phyloP scores from a whole-genome alignment of 352 stramenopile genomes.

The Phytophthora meadii region DNA sequence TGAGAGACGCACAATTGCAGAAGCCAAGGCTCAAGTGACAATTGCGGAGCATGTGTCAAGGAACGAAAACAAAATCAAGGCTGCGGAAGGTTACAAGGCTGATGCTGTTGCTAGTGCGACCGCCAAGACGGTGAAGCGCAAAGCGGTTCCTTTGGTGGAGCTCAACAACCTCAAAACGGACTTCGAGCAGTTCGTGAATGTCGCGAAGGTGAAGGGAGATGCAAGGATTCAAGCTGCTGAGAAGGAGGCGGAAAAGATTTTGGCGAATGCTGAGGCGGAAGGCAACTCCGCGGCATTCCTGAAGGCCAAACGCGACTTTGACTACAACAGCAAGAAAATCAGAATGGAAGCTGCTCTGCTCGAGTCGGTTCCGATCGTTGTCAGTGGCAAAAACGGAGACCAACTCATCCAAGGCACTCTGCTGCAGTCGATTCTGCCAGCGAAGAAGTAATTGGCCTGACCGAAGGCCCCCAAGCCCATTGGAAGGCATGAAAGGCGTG shows the following conservation, averaged over 20 bases:
- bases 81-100: constrained; percentile 71
- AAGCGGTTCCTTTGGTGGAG: constrained; percentile 60
- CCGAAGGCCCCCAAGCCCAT: background rate
- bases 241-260: constrained; percentile 61
- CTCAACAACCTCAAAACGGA: constrained; percentile 63
- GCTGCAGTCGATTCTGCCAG: constrained; percentile 21
- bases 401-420: constrained; percentile 65
- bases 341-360: constrained; percentile 64
- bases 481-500: constrained; percentile 12
- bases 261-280: constrained; percentile 65
- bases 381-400: constrained; percentile 87
- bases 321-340: constrained; percentile 83
- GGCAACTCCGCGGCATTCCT: constrained; percentile 63
- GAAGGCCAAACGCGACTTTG: constrained; percentile 79
- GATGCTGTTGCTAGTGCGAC: constrained; percentile 65
- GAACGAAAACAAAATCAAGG: constrained; percentile 75
- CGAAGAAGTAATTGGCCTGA: constrained; percentile 18
- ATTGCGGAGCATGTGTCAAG: constrained; percentile 66
- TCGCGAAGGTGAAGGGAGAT: constrained; percentile 67
- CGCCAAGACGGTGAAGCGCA: constrained; percentile 66
- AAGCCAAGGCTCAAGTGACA: constrained; percentile 78
- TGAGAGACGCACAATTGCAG: constrained; percentile 75
- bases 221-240: constrained; percentile 74
- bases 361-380: constrained; percentile 69
- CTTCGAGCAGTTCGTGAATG: constrained; percentile 74